Base-by-base conservation (phyloP, 345 rosid species). In the Citrus cavaleriei region DNA sequence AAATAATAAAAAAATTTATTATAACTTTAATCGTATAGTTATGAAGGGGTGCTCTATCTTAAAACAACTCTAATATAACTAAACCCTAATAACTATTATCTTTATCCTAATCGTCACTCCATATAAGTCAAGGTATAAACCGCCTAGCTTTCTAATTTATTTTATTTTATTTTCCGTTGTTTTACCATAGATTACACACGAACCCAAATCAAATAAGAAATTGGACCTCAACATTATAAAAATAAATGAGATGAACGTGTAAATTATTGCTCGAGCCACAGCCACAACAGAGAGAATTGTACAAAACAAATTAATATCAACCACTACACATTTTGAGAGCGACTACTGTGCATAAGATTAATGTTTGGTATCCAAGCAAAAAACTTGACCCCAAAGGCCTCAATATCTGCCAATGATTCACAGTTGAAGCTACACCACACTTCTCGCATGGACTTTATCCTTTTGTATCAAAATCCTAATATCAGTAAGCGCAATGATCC, bases 391-490 rank as follows among this genome's bases (percentile, higher is more conserved):
- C 55, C 10, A 18, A 37, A 37, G 73, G 73, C 38, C 37, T 68
- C 73, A 24, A 57, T 77, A 70, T 80, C 66, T 12, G 76, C 87
- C 83, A 84, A 68, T 68, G 40, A 77, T 62, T 74, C 71, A 16
- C 0, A 1, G 34, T 83, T 77, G 83, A 89, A 89, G 86, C 91
- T 81, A 34, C 83, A 82, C 90, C 92, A 88, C 92, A 83, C 84
- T 81, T 82, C 76, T 42, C 40, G 78, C 64, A 54, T 21, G 46
- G 68, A 72, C 75, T 85, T 87, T 89, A 89, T 89, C 91, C 77
- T 22, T 70, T 79, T 75, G 51, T 38, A 46, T 61, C 46, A 28
- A 19, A 75, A 35, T 38, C 34, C 63, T 54, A 32, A 69, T 51
- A 22, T 37, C 68, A 5, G 38, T 61, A 19, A 51, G 61, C 7